Base-by-base conservation (phyloP, 768 basidiomycete genomes). In the Auriculariales sp. region DNA sequence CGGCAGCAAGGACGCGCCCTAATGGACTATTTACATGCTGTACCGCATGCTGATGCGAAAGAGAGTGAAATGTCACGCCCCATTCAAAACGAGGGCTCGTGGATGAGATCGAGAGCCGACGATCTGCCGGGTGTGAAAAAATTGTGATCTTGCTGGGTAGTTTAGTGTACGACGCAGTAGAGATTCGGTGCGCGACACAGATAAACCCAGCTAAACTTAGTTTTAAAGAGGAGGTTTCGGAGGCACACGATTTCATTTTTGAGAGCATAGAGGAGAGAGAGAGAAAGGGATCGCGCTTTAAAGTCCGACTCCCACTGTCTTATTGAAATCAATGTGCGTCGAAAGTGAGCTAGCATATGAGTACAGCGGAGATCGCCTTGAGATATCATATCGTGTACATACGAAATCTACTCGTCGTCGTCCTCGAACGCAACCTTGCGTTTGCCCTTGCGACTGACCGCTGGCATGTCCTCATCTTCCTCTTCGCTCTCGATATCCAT, bases 401-500 rank as follows among this genome's bases (percentile, higher is more conserved):
- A n/a, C 46, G 31, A 11, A 15, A 12, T 24, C 46, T 77, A 71
- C 53, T 83, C 83, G 25, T 87, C 82, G 1, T 82, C 81, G 46
- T 74, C 66, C 32, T 73, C 78, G 48, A 77, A 65, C 5, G 71
- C 73, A 42, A 83, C 65, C 2, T 74, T 74, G 51, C 68, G 68
- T 55, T 74, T 72, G 58, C 39, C 39, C 27, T 44, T 44, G 22
- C 39, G 39, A 4, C 12, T 19, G 7, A 11, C 19, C 9, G 45
- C 7, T 2, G 32, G 46, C 45, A 28, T 19, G 27, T 83, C 81
- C 47, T 84, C 81, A 28, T 82, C 83, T 31, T 69, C 64, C 48
- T 78, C 78, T 54, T 83, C 83, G 55, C 81, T 82, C 64, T 83
- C 83, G 11, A 86, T 73, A 48, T 84, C 83, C 77, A 84, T 83